Base-by-base conservation (phyloP, 495 filamentous ascomycete species). In the Thermothielavioides terrestris region DNA sequence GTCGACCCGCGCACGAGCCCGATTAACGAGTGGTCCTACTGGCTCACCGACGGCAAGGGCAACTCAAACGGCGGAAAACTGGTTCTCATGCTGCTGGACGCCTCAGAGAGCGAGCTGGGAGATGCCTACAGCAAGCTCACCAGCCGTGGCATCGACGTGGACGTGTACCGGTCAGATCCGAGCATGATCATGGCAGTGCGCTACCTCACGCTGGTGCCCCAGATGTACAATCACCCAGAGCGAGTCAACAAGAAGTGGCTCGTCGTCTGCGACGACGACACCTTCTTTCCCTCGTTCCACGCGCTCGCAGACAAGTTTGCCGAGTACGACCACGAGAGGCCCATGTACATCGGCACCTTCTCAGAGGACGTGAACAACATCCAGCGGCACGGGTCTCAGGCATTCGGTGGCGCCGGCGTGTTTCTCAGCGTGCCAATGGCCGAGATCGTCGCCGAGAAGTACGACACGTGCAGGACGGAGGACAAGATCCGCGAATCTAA, bases 261-360 rank as follows among this genome's bases (percentile, higher is more conserved):
- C 20, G 77, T 78, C 46, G 76, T 84, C 37, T 81, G 82, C 46
- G 83, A 87, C 51, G 83, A 88, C 57, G 84, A 88, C 57, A 88
- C 84, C 17, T 86, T 85, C 61, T 83, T 86, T 65, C 75, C 81
- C 8, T 84, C 81, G 30, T 71, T 86, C 15, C 77, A 77, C 26
- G 69, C 79, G 11, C 68, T 87, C 30, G 71, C 75, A 15, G 71
- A 79, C 28, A 56, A 59, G 35, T 62, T 75, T 21, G 61, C 61
- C 17, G 49, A 61, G 0, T 83, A 81, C 49, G 78, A 86, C 54
- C 61, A 75, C 37, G 65, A 53, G 30, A 70, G 76, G 58, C 73
- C 77, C 57, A 71, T 81, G 56, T 83, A 85, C 57, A 77, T 88
- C 49, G 83, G 81, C 44, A 79, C 79, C 27, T 66, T 85, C 39